Percentiles rank a stretch among this genome's conserved stretches.
Conservation (phyloP, 2,329 filamentous ascomycete species). For the Catunica adiposa region DNA sequence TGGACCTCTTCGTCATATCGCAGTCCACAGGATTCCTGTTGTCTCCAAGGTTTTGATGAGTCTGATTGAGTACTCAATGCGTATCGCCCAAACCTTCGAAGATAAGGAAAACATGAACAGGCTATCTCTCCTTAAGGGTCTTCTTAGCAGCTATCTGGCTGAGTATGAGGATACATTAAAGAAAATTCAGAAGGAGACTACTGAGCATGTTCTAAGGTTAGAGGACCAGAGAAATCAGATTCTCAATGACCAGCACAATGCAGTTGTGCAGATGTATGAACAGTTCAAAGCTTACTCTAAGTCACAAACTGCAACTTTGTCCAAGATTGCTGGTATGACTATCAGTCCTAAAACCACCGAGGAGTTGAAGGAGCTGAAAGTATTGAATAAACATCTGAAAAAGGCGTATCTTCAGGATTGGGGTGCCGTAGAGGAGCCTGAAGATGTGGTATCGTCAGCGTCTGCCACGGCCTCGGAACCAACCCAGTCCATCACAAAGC, state of each 20-base stretch:
- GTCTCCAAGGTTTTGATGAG: background rate
- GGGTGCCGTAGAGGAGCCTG: no score
- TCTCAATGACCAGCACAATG: conserved; percentile 1
- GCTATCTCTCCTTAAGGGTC: background rate
- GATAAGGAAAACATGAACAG: background rate
- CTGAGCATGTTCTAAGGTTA: background rate
- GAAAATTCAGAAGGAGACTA: conserved; percentile 1
- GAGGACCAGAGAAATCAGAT: conserved; percentile 7
- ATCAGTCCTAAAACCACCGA: background rate
- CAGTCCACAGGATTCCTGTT: conserved; percentile 9
- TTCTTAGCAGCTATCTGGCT: background rate
- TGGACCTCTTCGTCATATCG: conserved; percentile 9
- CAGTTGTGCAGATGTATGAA: conserved; percentile 1
- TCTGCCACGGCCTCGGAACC: no score
- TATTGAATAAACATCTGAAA: background rate
- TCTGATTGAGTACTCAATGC: conserved; percentile 5
- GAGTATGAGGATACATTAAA: background rate
- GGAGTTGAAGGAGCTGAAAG: background rate
- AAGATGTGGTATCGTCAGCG: no score
- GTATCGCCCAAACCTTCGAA: conserved; percentile 5
- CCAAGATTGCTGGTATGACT: background rate
- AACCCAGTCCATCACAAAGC: no score
- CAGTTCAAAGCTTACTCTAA: background rate
- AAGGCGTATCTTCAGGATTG: background rate
- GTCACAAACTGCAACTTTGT: background rate